Evolutionary conservation across 306 rosid species (phyloP).

Genomic region (Clitoria ternatea): DNA sequence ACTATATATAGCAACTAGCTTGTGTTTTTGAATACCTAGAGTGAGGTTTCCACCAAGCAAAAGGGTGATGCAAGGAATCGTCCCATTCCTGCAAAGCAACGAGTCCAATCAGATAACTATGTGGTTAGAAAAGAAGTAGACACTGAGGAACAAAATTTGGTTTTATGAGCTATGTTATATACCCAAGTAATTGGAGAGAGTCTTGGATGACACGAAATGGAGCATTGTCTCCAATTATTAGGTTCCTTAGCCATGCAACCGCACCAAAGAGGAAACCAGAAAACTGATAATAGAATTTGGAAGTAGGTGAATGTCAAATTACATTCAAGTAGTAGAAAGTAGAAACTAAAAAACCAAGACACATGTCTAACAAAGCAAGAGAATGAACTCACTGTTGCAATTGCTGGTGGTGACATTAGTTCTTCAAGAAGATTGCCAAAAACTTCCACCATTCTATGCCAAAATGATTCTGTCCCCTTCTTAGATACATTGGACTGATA

Average conservation of each 20-base stretch:
- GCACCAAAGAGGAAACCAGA: constrained; percentile 75
- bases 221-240: constrained; percentile 60
- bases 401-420: constrained; percentile 73
- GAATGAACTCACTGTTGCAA: constrained; percentile 62
- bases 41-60: constrained; percentile 88
- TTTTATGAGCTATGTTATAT: constrained; percentile 4
- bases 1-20: background rate
- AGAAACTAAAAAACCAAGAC: background rate
- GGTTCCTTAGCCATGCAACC: constrained; percentile 49
- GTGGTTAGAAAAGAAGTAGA: background rate
- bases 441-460: constrained; percentile 31
- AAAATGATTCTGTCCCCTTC: constrained; percentile 27
- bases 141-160: background rate
- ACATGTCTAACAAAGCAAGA: background rate
- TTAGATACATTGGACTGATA: constrained; percentile 11
- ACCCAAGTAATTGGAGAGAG: constrained; percentile 67
- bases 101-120: constrained; percentile 11
- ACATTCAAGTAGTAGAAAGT: background rate
- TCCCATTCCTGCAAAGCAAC: constrained; percentile 53
- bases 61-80: constrained; percentile 84
- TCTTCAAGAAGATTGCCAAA: constrained; percentile 40
- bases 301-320: constrained; percentile 10
- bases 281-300: constrained; percentile 43
- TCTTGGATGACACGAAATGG: constrained; percentile 74
- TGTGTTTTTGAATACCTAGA: constrained; percentile 51